Evolutionary conservation across 805 yeast genomes (phyloP).

Genomic region (Ogataea glucozyma): DNA sequence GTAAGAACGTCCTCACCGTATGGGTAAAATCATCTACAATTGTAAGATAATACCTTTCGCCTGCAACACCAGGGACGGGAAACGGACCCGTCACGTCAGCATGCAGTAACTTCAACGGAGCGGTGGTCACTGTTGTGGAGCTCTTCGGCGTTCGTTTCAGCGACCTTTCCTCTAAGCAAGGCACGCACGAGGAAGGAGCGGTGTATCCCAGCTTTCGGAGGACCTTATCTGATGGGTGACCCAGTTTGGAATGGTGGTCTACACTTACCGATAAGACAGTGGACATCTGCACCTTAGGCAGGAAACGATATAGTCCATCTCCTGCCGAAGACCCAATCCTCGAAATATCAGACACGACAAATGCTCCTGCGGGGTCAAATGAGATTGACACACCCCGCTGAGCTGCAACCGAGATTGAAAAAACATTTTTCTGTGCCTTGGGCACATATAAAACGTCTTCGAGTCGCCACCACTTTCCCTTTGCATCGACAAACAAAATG

Average conservation of each 20-base stretch:
- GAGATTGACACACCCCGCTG: no score
- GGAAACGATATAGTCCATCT: neutral
- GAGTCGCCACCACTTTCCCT: neutral
- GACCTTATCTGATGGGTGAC: neutral
- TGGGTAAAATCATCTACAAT: neutral
- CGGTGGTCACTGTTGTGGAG: no score
- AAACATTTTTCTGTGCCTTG: neutral
- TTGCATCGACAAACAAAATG: neutral
- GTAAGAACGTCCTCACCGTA: neutral
- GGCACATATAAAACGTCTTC: conserved; percentile 1
- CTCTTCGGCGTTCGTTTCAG: no score
- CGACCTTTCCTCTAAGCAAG: no score
- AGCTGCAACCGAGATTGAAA: neutral
- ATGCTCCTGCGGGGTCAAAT: neutral
- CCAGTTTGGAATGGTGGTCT: neutral
- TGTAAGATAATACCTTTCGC: neutral
- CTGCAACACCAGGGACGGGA: neutral
- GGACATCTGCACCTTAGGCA: neutral
- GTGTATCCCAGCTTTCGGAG: neutral
- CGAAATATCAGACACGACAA: neutral
- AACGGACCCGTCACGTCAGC: neutral
- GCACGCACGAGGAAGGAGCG: neutral
- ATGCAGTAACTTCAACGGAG: neutral
- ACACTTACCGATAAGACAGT: no score
- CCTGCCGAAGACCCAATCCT: neutral